A percentile compares a stretch with the other conserved stretches of the same genome.
Conservation (phyloP, 2,329 filamentous ascomycete genomes). For the Ascochyta koolunga region DNA sequence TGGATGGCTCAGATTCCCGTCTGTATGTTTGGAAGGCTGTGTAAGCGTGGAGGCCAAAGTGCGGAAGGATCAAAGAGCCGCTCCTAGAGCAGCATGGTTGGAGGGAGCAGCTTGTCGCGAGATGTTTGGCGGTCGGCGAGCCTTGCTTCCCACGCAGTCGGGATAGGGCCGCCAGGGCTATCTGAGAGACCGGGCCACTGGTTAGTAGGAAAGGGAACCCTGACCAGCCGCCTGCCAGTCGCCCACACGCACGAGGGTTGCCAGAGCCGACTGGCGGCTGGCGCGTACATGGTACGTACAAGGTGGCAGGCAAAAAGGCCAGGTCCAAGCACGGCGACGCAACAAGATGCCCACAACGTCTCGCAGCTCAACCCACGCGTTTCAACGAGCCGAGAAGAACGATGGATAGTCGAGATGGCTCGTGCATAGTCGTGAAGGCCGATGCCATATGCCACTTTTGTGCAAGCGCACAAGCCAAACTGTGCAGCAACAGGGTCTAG, state of each 20-base stretch:
- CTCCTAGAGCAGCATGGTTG: constrained; percentile 20
- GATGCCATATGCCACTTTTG: constrained; percentile 32
- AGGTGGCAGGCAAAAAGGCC: background rate
- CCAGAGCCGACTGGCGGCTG: constrained; percentile 7
- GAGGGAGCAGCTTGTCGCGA: constrained; percentile 21
- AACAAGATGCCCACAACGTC: background rate
- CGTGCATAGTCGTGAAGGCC: constrained; percentile 10
- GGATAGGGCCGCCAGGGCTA: constrained; percentile 25
- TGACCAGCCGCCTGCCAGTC: background rate
- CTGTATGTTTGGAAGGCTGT: constrained; percentile 3
- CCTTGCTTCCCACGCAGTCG: constrained; percentile 24
- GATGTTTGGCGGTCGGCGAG: constrained; percentile 22
- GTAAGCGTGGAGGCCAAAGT: background rate
- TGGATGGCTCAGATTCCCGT: background rate
- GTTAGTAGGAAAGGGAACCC: background rate
- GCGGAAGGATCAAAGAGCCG: constrained; percentile 27
- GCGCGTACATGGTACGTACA: constrained; percentile 5
- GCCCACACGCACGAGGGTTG: constrained; percentile 22
- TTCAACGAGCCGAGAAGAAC: constrained; percentile 7
- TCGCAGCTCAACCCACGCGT: constrained; percentile 9
- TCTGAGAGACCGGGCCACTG: constrained; percentile 20
- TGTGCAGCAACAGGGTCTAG: background rate
- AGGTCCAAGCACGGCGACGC: background rate
- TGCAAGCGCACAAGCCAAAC: constrained; percentile 18
- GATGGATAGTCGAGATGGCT: constrained; percentile 5